Evolutionary conservation across 2,329 filamentous ascomycete species (phyloP), one percentile per base, ranked within the genome.

Genomic region (Xylaria digitata): DNA sequence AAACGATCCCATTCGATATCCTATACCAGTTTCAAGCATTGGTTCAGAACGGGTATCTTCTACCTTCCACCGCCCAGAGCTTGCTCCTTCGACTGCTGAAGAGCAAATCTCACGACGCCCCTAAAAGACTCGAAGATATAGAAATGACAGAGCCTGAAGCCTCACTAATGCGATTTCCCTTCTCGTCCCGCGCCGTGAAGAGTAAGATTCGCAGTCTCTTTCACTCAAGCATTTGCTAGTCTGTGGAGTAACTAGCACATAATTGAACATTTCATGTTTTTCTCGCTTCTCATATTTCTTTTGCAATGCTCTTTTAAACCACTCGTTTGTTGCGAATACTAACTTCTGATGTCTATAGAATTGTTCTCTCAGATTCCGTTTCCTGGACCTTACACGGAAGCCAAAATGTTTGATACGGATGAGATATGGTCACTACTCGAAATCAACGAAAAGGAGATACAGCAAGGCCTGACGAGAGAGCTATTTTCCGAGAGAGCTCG

Each of bases 11-110:
- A 5, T 92, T 89, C 68, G 75, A 78, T 0, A 73, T 89, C 0
- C 80, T 87, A 6, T 91, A 88, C 72, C 89, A 92, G 70, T 79
- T 92, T 5, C 85, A 90, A 57, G 84, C 83, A 17, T 78, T 94
- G 5, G 87, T 89, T 0, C 82, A 84, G 72, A 91, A 91, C 70
- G 87, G 86, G 23, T 87, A 85, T 61, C 80, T 93, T 1, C 80
- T 87, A 13, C 90, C 91, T 0, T 71, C 74, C 0, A 85, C 79
- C 1, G 86, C 88, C 0, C 53, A 80, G 0, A 67, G 74, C 1
- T 73, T 92, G 5, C 75, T 88, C 1, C 74, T 78, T 0, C 69
- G 80, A 1, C 78, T 91, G 1, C 17, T 30, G 1, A 23, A 7
- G 23, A 53, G 26, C 37, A 54, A 53, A 26, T 63, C 40, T 42